Base-by-base conservation (phyloP, 768 basidiomycete genomes). In the Macrocybe gigantea region DNA sequence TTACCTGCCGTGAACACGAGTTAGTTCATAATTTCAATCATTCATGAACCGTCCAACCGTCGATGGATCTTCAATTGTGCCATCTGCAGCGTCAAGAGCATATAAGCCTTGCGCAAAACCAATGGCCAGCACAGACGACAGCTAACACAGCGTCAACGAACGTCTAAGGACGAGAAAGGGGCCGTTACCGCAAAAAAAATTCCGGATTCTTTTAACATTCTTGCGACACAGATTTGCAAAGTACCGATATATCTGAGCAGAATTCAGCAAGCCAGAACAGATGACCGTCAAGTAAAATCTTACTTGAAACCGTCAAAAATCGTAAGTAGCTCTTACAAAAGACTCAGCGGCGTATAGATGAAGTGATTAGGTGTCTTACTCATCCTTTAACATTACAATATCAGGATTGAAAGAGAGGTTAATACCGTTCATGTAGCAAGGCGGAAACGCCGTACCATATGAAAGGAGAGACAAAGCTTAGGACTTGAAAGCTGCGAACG, bases 161-260 rank as follows among this genome's bases (percentile, higher is more conserved):
- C 44, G 35, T 45, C 13, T 49, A 41, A 48, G 35, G 8, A 38
- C 37, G 33, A 42, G 33, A 33, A 15, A 33, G 14, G 10, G 10
- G 30, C 22, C 13, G 44, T 35, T 56, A 94, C 87, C 44, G 87
- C 87, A 64, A 94, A 93, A 70, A 94, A 94, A 41, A 96, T 83
- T 3, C 89, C 85, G 13, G 91, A 93, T 65, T 97, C 93, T 59
- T 87, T 84, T 52, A 97, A 66, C 93, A 97, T 97, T 9, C 92
- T 77, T 13, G 89, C 82, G 1, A 95, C 82, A 51, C 93, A 94
- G 30, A 97, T 92, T 61, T 95, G 92, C 83, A 96, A 83, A 0
- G 87, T 93, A 6, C 93, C 93, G 40, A 97, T 81, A 56, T 88
- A 88, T 58, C 85, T 88, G 7, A 12, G 38, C 32, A 13, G 2